Conservation (phyloP, 371 early-diverging fungal genomes). For the Mortierella sp. region DNA sequence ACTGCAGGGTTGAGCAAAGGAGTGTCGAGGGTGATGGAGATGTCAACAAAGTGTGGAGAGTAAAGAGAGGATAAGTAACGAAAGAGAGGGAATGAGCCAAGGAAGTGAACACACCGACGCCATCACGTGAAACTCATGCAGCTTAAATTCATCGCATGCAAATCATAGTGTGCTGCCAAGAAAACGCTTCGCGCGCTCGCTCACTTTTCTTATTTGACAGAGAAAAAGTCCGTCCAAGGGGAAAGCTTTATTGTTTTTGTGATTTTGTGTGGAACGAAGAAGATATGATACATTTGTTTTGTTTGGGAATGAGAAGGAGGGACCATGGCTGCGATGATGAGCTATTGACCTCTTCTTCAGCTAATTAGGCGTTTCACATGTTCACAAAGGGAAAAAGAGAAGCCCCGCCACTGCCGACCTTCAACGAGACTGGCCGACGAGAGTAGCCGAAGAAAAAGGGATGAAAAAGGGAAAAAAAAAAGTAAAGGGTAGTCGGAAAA, state of each 20-base stretch:
- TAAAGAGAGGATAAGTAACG: neutral
- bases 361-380: neutral
- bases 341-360: neutral
- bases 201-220: slow-evolving; percentile 3
- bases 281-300: slow-evolving; percentile 9
- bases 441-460: neutral
- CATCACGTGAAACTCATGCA: slow-evolving; percentile 16
- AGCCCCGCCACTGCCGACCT: neutral
- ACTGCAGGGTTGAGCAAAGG: neutral
- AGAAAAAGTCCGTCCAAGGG: neutral
- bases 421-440: neutral
- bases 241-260: slow-evolving; percentile 1
- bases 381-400: neutral
- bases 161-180: neutral
- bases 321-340: neutral
- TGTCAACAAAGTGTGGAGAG: neutral
- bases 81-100: neutral
- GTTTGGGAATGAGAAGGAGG: neutral
- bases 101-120: neutral
- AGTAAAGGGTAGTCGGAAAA: neutral
- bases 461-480: neutral
- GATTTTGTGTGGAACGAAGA: neutral
- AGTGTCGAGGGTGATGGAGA: neutral
- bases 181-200: neutral
- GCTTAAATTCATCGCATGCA: neutral